Base-by-base conservation (phyloP, 2,329 filamentous ascomycete species). In the Aureobasidium sp. region DNA sequence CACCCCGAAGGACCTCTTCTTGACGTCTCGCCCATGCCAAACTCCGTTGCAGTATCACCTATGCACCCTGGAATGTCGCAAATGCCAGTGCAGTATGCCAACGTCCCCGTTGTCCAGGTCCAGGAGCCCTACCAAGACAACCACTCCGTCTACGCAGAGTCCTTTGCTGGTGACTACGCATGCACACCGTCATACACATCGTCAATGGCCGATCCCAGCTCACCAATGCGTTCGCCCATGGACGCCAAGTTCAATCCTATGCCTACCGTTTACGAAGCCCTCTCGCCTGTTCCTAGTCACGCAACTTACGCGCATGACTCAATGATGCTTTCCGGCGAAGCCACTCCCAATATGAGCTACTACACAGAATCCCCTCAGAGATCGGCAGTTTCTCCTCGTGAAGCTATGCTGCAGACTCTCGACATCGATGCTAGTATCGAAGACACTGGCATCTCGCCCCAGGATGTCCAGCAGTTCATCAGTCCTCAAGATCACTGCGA, bases 381-480 rank as follows among this genome's bases (percentile, higher is more conserved):
- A 7, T 55, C 62, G 2, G 55, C 66, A 6, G 65, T 72, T 61
- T 74, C 71, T 55, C 71, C 71, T 44, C 69, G 71, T 41, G 67
- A 71, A 59, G 70, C 70, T 32, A 78, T 81, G 50, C 75, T 82
- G 27, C 79, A 81, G 45, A 70, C 67, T 64, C 72, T 82, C 37
- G 79, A 82, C 63, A 76, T 85, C 30, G 81, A 85, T 62, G 83
- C 83, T n/a, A 84, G 79, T 37, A 82, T 85, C 61, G 82, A 84
- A 61, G 86, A 91, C 66, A 97, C 93, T 0, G 93, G 93, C 30
- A 87, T 97, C 61, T 92, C 89, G 0, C 78, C 88, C 45, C 92
- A 97, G 67, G 91, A 97, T 63, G 77, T 81, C 30, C 75, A 78
- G 59, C 71, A 73, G 29, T 79, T 76, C 68, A 79, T 81, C 63